These are phyloP conservation scores for Leptographium wingfieldii DNA, from an alignment of 2,329 filamentous ascomycete genomes.

Conservation along the genomic window DNA sequence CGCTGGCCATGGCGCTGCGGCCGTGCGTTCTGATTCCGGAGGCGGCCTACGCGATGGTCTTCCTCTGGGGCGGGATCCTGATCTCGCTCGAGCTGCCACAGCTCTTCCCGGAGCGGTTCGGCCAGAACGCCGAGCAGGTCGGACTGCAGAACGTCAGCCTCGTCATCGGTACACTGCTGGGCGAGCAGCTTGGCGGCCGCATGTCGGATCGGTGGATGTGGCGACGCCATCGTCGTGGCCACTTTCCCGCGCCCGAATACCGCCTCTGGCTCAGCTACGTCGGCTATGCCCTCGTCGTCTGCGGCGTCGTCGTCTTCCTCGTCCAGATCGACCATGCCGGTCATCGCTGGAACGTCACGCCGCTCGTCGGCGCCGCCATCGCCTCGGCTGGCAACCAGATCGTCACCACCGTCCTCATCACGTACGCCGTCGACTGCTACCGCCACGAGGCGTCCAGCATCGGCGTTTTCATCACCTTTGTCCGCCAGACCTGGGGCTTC, in stretches of 20 bases:
- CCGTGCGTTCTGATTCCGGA: conserved; percentile 37
- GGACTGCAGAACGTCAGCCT: conserved; percentile 45
- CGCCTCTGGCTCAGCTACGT: conserved; percentile 45
- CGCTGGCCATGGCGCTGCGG: conserved; percentile 28
- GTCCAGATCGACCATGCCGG: conserved; percentile 22
- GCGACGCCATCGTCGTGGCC: conserved; percentile 20
- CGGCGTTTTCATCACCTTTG: conserved; percentile 45
- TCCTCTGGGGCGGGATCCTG: conserved; percentile 40
- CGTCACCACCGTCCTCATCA: conserved; percentile 46
- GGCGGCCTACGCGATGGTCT: conserved; percentile 42
- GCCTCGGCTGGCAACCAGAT: conserved; percentile 25
- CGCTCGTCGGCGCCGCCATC: conserved; percentile 39
- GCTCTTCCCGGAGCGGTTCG: conserved; percentile 40
- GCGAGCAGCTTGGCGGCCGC: conserved; percentile 44
- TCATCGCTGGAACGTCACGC: conserved; percentile 39
- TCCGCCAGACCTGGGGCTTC: conserved; percentile 42
- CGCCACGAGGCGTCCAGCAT: conserved; percentile 37
- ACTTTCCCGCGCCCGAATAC: conserved; percentile 31
- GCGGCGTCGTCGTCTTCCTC: conserved; percentile 40
- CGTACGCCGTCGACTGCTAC: conserved; percentile 47
- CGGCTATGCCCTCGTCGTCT: conserved; percentile 35
- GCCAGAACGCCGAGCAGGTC: conserved; percentile 42
- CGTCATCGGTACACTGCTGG: conserved; percentile 43
- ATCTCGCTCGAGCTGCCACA: conserved; percentile 47
- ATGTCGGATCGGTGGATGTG: conserved; percentile 41